These are phyloP conservation scores for Linanthus parryae DNA, from an alignment of 148 eudicot species.

Conservation along the genomic window DNA sequence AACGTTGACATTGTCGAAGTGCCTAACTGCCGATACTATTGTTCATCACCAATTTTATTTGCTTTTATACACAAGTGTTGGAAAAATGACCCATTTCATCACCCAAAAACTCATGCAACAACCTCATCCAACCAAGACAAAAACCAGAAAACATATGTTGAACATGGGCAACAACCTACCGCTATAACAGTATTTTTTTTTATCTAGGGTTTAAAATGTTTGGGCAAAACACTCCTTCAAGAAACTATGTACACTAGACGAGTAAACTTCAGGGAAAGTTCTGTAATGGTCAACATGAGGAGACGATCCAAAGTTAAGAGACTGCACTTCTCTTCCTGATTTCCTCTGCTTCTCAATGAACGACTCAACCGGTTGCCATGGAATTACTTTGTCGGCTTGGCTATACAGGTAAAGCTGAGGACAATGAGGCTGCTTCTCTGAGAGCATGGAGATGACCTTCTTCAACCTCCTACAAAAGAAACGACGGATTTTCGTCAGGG, in stretches of 20 bases:
- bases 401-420: slow-evolving; percentile 97
- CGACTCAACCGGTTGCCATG: slow-evolving; percentile 49
- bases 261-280: slow-evolving; percentile 59
- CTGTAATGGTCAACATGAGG: slow-evolving; percentile 96
- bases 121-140: too few species aligned
- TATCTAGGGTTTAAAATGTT: too few species aligned
- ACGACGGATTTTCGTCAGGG: slow-evolving; percentile 1
- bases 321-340: slow-evolving; percentile 49
- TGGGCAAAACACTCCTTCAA: slow-evolving; percentile 38
- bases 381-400: slow-evolving; percentile 81
- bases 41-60: too few species aligned
- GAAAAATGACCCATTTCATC: too few species aligned
- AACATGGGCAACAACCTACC: too few species aligned
- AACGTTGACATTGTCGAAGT: too few species aligned
- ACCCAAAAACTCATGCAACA: too few species aligned
- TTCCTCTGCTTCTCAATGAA: slow-evolving; percentile 66
- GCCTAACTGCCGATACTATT: too few species aligned
- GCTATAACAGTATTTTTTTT: too few species aligned
- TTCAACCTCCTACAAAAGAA: slow-evolving; percentile 51
- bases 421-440: slow-evolving; percentile 56
- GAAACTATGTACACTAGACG: slow-evolving; percentile 48
- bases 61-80: too few species aligned
- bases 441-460: slow-evolving; percentile 37
- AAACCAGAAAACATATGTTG: too few species aligned
- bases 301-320: slow-evolving; percentile 63